Percentiles rank a stretch among this genome's conserved stretches.
These are phyloP conservation scores for Fusarium temperatum DNA, from an alignment of 2,329 filamentous ascomycete genomes.

Conservation along the genomic window DNA sequence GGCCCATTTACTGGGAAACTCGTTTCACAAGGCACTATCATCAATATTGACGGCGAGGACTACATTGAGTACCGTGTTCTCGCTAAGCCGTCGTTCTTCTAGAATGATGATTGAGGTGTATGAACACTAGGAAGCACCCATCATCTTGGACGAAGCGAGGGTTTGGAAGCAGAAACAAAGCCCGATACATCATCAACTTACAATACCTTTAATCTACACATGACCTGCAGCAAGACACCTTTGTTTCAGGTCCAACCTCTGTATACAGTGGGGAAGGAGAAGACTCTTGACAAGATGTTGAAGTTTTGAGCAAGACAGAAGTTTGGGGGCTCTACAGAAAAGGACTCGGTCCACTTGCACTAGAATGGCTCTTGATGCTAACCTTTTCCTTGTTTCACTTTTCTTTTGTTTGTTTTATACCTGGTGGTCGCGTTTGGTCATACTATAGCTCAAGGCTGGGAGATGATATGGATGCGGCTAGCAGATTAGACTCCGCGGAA, in stretches of 20 bases:
- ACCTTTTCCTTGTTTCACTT: neutral
- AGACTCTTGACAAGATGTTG: constrained; percentile 4
- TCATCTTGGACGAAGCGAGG: neutral
- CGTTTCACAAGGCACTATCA: constrained; percentile 68
- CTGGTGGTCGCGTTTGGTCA: constrained; percentile 10
- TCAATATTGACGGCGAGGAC: constrained; percentile 73
- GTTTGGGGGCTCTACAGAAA: constrained; percentile 15
- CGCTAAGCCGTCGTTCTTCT: constrained; percentile 70
- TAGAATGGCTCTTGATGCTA: constrained; percentile 28
- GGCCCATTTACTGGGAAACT: constrained; percentile 71
- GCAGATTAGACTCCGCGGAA: constrained; percentile 32
- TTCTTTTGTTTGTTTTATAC: constrained; percentile 18
- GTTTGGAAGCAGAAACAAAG: neutral
- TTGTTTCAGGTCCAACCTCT: constrained; percentile 1
- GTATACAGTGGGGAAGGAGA: constrained; percentile 19
- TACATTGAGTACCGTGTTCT: constrained; percentile 74
- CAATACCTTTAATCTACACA: neutral
- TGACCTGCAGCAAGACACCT: neutral
- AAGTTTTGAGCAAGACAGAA: constrained; percentile 16
- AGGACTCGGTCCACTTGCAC: constrained; percentile 3
- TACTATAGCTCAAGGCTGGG: constrained; percentile 15
- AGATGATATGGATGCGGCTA: constrained; percentile 22
- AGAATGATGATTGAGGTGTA: neutral
- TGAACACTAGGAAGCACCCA: neutral
- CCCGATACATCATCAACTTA: neutral